Base-by-base conservation (phyloP, 139 green algal species). In the Desmodesmus armatus region DNA sequence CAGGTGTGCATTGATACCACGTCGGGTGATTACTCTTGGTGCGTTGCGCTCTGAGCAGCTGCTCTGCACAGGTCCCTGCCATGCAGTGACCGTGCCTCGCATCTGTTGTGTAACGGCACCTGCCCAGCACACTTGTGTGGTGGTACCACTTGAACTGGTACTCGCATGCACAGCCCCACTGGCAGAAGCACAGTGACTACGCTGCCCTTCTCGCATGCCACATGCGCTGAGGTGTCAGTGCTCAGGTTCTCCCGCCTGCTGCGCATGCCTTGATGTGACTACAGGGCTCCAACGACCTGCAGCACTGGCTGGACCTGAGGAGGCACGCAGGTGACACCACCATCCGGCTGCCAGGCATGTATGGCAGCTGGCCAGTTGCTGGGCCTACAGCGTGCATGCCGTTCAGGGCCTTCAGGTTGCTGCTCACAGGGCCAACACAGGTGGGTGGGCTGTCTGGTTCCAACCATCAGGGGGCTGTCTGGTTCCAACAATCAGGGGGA, bases 331-430 rank as follows among this genome's bases (percentile, higher is more conserved):
- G 81, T 69, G 95, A 98, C 89, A 33, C 27, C 6, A 87, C 90
- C 27, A 82, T 98, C n/a, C 84, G 83, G 31, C 69, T 93, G 74
- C 89, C 94, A 13, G 94, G 91, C 0, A 94, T 97, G 88, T 96
- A 92, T 72, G 94, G 91, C 19, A 96, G 93, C 29, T 98, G 95
- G 95, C 92, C 95, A 0, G 89, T 98, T 17, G 65, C 87, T 15
- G 90, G 91, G 3, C 92, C 88, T 53, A 89, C 91, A 7, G 91
- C 93, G 0, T 85, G 90, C 6, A 71, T 83, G 53, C 83, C 94
- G 1, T 98, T 94, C 87, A 86, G 86, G n/a, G 87, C 78, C 58
- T 98, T 98, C 86, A 81, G 94, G n/a, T 47, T 98, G 67, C 85
- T 96, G 72, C 89, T 95, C n/a, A 25, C 49, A 66, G 76, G 66